Percentiles rank a stretch among this genome's conserved stretches.
Conservation (phyloP, 345 rosid species). For the Eucalyptus decipiens region DNA sequence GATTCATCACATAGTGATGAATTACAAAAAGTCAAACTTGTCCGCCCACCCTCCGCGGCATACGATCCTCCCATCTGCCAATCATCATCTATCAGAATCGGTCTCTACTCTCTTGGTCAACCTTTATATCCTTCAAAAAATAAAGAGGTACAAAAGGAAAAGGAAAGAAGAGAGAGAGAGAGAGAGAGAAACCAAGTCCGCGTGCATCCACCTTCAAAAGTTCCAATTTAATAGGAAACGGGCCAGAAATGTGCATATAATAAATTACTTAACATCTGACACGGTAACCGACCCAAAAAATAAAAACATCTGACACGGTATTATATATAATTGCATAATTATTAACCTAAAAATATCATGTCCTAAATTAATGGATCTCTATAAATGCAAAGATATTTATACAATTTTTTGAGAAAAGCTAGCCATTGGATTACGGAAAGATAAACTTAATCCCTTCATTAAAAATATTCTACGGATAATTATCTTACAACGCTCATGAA, state of each 20-base stretch:
- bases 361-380: not conserved
- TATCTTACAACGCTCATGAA: not conserved
- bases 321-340: not conserved
- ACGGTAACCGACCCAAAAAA: not conserved
- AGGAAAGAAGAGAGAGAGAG: no score
- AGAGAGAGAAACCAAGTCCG: not conserved
- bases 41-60: not conserved
- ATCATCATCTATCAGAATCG: not conserved
- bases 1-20: not conserved
- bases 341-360: not conserved
- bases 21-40: not conserved
- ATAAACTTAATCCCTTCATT: not conserved
- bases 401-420: not conserved
- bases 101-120: not conserved
- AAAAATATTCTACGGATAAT: not conserved
- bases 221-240: not conserved
- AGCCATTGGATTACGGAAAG: not conserved
- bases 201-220: not conserved
- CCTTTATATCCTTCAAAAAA: not conserved
- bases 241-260: not conserved
- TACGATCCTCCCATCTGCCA: not conserved
- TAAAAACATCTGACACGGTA: not conserved
- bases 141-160: not conserved
- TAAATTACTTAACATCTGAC: not conserved
- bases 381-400: not conserved